phyloP scores from a whole-genome alignment of 371 early-diverging fungal species.

The Mortierella sp. region DNA sequence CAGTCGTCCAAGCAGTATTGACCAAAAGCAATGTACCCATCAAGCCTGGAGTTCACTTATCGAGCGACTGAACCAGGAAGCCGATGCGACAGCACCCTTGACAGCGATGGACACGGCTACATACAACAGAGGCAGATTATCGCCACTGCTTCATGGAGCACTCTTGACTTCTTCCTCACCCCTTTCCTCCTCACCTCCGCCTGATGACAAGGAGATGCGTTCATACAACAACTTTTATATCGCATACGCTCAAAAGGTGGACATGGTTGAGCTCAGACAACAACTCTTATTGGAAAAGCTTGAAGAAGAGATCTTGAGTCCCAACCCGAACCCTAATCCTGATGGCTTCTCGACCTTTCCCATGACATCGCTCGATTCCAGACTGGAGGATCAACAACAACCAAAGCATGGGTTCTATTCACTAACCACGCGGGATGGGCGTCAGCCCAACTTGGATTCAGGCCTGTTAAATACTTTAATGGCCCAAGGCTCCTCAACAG shows the following conservation, averaged over 20 bases:
- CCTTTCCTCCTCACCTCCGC: conserved; percentile 4
- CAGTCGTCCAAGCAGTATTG: conserved; percentile 13
- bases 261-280: conserved; percentile 34
- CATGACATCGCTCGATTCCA: too few species aligned
- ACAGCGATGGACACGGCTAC: not conserved
- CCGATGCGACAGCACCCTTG: not conserved
- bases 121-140: not conserved
- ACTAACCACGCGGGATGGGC: too few species aligned
- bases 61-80: conserved; percentile 29
- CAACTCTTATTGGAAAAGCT: conserved; percentile 23
- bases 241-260: conserved; percentile 43
- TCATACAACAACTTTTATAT: conserved; percentile 46
- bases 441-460: too few species aligned
- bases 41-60: conserved; percentile 37
- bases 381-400: too few species aligned
- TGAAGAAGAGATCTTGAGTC: conserved; percentile 39
- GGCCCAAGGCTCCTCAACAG: too few species aligned
- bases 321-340: conserved; percentile 8
- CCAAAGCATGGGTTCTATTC: too few species aligned
- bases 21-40: conserved; percentile 34
- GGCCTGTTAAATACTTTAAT: too few species aligned
- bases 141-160: too few species aligned
- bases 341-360: too few species aligned
- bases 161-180: not conserved
- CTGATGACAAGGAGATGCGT: conserved; percentile 35